These are phyloP conservation scores for Kingdonia uniflora DNA, from an alignment of 164 flowering plant species.

Conservation along the genomic window DNA sequence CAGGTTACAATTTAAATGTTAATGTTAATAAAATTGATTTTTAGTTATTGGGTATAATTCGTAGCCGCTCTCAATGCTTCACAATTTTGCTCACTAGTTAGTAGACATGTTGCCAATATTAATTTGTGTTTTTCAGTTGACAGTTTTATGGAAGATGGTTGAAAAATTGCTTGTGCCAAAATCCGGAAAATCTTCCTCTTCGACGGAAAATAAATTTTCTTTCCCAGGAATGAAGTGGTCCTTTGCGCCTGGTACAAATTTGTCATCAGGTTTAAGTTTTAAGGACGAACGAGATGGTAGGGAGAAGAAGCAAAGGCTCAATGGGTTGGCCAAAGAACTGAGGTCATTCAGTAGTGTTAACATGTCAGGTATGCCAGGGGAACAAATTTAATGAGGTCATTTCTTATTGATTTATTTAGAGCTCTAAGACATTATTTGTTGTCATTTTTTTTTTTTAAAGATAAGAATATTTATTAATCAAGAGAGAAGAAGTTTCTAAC, in stretches of 20 bases:
- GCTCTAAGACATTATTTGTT: not conserved
- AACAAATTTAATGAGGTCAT: no score
- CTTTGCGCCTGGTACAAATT: conserved; percentile 64
- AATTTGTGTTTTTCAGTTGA: conserved; percentile 59
- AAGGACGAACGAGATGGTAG: conserved; percentile 59
- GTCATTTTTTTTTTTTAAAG: no score
- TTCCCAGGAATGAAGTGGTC: conserved; percentile 64
- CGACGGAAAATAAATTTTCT: conserved; percentile 37
- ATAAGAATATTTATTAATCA: no score
- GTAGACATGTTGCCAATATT: conserved; percentile 19
- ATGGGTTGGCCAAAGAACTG: conserved; percentile 80
- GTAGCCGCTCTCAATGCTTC: not conserved
- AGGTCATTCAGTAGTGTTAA: conserved; percentile 63
- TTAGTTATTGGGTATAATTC: not conserved
- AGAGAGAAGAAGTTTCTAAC: no score
- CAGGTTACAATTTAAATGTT: not conserved
- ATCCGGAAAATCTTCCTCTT: conserved; percentile 24
- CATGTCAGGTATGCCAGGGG: conserved; percentile 65
- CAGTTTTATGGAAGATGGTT: conserved; percentile 95
- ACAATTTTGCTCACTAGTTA: not conserved
- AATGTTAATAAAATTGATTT: not conserved
- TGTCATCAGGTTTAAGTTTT: conserved; percentile 39
- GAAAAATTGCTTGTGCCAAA: conserved; percentile 54
- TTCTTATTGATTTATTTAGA: not conserved
- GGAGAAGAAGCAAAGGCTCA: conserved; percentile 38